Conservation (phyloP, 805 yeast species). For the Sugiyamaella mastotermitis region DNA sequence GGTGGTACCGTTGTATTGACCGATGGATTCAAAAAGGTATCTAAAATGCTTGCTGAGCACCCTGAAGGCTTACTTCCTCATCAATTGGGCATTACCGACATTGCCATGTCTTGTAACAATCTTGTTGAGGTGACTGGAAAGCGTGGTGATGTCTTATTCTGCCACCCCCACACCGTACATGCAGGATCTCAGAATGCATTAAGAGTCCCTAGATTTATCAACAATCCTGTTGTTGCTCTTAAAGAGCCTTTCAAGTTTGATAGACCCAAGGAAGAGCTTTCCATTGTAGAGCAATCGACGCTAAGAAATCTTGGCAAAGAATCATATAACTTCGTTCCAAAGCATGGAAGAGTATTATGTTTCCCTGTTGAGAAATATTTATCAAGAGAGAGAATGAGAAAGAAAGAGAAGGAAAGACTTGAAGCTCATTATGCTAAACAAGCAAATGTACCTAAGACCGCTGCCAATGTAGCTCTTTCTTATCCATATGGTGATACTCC, state of each 20-base stretch:
- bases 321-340: slow-evolving; percentile 9
- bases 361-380: slow-evolving; percentile 6
- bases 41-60: slow-evolving; percentile 6
- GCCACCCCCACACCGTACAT: slow-evolving; percentile 12
- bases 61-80: slow-evolving; percentile 8
- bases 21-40: slow-evolving; percentile 8
- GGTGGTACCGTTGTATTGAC: slow-evolving; percentile 10
- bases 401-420: slow-evolving; percentile 9
- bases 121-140: slow-evolving; percentile 9
- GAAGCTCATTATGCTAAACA: slow-evolving; percentile 4
- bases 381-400: slow-evolving; percentile 4
- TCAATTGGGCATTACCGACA: neutral
- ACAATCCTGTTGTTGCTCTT: slow-evolving; percentile 10
- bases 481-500: slow-evolving; percentile 7
- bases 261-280: slow-evolving; percentile 3
- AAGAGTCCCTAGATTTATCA: slow-evolving; percentile 11
- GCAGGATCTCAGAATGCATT: slow-evolving; percentile 11
- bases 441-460: neutral
- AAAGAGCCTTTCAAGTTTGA: slow-evolving; percentile 9
- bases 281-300: slow-evolving; percentile 9
- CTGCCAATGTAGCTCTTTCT: neutral
- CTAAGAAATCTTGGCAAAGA: slow-evolving; percentile 4
- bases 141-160: slow-evolving; percentile 9
- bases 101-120: slow-evolving; percentile 6
- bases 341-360: slow-evolving; percentile 4